Percentiles rank a stretch among this genome's conserved stretches.
These are phyloP conservation scores for Grammothele lineata DNA, from an alignment of 768 basidiomycete genomes.

Conservation along the genomic window DNA sequence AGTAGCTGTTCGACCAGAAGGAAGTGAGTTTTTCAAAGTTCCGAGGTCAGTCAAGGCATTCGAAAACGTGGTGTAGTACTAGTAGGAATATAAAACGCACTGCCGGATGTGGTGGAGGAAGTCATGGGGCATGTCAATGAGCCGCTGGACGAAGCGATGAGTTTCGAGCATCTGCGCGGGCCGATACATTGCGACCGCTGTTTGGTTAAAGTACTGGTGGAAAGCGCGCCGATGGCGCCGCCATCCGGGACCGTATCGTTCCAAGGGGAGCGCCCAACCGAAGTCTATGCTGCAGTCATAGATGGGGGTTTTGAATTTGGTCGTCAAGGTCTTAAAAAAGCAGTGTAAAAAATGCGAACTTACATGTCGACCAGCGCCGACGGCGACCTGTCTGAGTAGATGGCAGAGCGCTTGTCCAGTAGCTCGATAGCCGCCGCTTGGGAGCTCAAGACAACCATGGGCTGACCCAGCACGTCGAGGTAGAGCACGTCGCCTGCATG, in stretches of 20 bases:
- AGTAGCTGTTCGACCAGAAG: not conserved
- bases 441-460: conserved; percentile 6
- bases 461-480: conserved; percentile 6
- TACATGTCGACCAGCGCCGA: conserved; percentile 6
- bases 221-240: conserved; percentile 4
- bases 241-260: conserved; percentile 9
- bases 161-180: not conserved
- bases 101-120: conserved; percentile 6
- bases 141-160: not conserved
- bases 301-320: too few species aligned
- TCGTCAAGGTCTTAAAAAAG: too few species aligned
- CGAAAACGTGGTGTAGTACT: too few species aligned
- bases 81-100: not conserved
- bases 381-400: conserved; percentile 1
- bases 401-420: conserved; percentile 5
- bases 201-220: conserved; percentile 7
- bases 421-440: conserved; percentile 1
- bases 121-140: not conserved
- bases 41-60: too few species aligned
- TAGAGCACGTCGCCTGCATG: conserved; percentile 10
- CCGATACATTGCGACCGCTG: not conserved
- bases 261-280: conserved; percentile 4
- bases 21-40: not conserved
- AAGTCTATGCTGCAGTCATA: not conserved
- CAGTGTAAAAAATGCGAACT: not conserved